These are phyloP conservation scores for Niveomyces coronatus DNA, from an alignment of 2,329 filamentous ascomycete genomes.

Conservation along the genomic window DNA sequence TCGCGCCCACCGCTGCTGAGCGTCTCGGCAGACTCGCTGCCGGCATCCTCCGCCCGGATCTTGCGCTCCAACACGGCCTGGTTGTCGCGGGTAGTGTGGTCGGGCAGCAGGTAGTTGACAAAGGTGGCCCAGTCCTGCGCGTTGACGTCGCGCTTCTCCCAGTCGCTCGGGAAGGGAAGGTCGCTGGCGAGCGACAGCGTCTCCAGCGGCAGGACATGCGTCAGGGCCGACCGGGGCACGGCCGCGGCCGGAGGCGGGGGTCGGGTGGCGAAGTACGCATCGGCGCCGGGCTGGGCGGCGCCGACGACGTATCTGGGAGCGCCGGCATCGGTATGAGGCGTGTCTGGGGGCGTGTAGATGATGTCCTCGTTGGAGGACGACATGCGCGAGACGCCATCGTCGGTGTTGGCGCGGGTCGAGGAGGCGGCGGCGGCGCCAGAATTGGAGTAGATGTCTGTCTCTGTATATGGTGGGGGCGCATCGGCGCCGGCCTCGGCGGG, in stretches of 20 bases:
- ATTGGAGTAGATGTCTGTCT: slow-evolving; percentile 44
- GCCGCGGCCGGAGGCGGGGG: slow-evolving; percentile 22
- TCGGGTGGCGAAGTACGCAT: slow-evolving; percentile 36
- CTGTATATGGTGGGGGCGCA: slow-evolving; percentile 44
- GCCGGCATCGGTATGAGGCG: slow-evolving; percentile 25
- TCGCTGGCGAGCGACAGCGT: slow-evolving; percentile 28
- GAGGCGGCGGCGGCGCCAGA: slow-evolving; percentile 22
- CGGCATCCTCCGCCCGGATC: slow-evolving; percentile 28
- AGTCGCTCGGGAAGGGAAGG: slow-evolving; percentile 32
- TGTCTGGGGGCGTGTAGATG: slow-evolving; percentile 42
- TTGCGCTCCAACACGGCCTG: slow-evolving; percentile 40
- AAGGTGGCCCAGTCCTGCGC: slow-evolving; percentile 50
- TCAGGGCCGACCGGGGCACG: slow-evolving; percentile 19
- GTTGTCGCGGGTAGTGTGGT: slow-evolving; percentile 33
- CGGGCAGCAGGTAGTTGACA: slow-evolving; percentile 43
- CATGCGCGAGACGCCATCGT: slow-evolving; percentile 26
- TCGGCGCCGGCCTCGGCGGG: too few species aligned
- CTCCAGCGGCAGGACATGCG: slow-evolving; percentile 26
- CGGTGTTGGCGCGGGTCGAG: slow-evolving; percentile 19
- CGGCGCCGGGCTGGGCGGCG: slow-evolving; percentile 14
- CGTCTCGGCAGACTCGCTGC: slow-evolving; percentile 16
- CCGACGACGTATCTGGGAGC: slow-evolving; percentile 13
- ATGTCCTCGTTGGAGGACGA: slow-evolving; percentile 33
- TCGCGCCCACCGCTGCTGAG: slow-evolving; percentile 15
- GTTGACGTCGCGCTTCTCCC: slow-evolving; percentile 33